Evolutionary conservation across 441 rosid genomes (phyloP), one percentile per base, ranked within the genome.

Genomic region (Erodium trifolium): DNA sequence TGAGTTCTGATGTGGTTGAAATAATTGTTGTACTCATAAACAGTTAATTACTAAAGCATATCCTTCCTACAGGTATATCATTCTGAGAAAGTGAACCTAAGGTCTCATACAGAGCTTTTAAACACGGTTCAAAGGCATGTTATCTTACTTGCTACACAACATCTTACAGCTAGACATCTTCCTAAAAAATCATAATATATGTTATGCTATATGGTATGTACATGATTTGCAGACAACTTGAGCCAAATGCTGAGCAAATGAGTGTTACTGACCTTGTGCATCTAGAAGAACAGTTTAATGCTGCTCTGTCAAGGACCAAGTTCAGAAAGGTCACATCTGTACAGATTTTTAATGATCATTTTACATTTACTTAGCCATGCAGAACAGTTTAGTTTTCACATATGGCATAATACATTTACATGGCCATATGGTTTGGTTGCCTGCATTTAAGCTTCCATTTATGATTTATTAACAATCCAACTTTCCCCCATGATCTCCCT

Each of bases 281-380:
- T 35, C 67, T 81, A 51, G 90, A 84, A 70, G 72, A 74, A 14
- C 73, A 82, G 63, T 70, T 86, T 14, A 41, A 34, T 27, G 57
- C 23, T 39, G 79, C 78, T 16, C 71, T 86, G 49, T 53, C 73
- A 23, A 31, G 63, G 49, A 76, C 63, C 68, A 86, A 77, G 75
- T 79, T 77, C 53, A 68, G 77, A 73, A 84, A 86, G 90, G 87
- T 83, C 67, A 3, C 43, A 12, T 43, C 39, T 39, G 34, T 37
- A 60, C 1, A 68, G 3, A 34, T 34, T 12, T 31, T 9, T 31
- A 9, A 27, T 13, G 19, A 14, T 53, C 10, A 53, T 14, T 18
- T 53, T 53, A 53, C 23, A 11, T 13, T 49, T 53, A n/a, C 4
- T 53, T 53, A 41, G 47, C 47, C 47, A 41, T 60, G 11, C 10